These are phyloP conservation scores for Piloderma croceum DNA, from an alignment of 768 basidiomycete genomes.

Conservation along the genomic window DNA sequence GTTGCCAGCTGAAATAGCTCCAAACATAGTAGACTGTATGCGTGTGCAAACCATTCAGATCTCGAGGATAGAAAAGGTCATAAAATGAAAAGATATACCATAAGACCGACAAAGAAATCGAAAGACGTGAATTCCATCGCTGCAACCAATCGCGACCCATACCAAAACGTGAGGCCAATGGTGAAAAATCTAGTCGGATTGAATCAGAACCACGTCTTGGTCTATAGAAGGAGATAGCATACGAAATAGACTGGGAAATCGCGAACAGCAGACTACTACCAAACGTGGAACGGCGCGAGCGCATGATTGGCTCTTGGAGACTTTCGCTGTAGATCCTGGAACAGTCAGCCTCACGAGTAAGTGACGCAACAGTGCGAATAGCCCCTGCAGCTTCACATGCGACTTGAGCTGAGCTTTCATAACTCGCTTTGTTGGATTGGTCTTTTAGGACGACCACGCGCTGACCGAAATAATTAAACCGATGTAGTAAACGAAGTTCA, in stretches of 20 bases:
- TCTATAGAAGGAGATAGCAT: too few species aligned
- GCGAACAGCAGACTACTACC: constrained; percentile 65
- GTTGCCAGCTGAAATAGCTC: constrained; percentile 83
- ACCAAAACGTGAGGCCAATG: constrained; percentile 83
- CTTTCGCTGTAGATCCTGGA: constrained; percentile 58
- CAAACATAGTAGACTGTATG: constrained; percentile 68
- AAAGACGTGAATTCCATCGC: constrained; percentile 45
- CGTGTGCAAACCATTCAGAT: too few species aligned
- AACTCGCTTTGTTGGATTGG: constrained; percentile 70
- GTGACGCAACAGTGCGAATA: constrained; percentile 84
- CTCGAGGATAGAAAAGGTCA: not conserved
- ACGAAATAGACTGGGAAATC: constrained; percentile 67
- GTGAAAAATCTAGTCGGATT: constrained; percentile 79
- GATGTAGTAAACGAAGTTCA: too few species aligned
- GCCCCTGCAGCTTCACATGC: constrained; percentile 90
- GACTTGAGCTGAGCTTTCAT: constrained; percentile 77
- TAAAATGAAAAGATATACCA: too few species aligned
- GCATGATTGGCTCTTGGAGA: constrained; percentile 63
- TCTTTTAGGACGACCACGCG: constrained; percentile 88
- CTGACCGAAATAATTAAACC: constrained; percentile 24
- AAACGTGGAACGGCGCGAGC: constrained; percentile 60
- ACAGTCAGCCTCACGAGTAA: constrained; percentile 85
- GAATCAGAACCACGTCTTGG: too few species aligned
- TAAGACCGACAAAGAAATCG: constrained; percentile 79
- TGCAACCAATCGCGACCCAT: constrained; percentile 59